These are phyloP conservation scores for Pichia sp. DNA, from an alignment of 1,139 yeast genomes.

Conservation along the genomic window DNA sequence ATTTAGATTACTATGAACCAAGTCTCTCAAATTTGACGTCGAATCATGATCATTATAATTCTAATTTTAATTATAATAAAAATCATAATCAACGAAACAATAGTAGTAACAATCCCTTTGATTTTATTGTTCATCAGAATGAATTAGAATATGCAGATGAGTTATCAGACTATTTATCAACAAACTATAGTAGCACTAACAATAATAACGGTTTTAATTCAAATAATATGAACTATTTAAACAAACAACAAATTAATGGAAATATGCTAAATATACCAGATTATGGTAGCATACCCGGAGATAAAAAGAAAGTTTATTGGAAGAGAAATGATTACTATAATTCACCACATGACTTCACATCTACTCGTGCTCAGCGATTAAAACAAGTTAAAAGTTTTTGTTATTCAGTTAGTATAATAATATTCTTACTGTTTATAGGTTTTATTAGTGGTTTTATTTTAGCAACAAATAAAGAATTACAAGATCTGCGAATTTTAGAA, in stretches of 20 bases:
- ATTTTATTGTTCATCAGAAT: slow-evolving; percentile 2
- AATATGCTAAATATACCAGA: slow-evolving; percentile 10
- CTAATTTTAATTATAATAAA: slow-evolving; percentile 2
- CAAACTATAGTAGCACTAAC: slow-evolving; percentile 4
- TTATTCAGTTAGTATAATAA: slow-evolving; percentile 49
- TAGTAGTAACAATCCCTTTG: background rate
- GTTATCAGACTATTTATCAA: slow-evolving; percentile 9
- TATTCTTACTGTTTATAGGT: slow-evolving; percentile 58
- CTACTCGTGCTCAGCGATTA: slow-evolving; percentile 30
- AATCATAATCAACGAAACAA: background rate
- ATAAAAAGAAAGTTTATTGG: slow-evolving; percentile 26
- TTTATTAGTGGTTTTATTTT: slow-evolving; percentile 76
- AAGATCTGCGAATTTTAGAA: slow-evolving; percentile 52
- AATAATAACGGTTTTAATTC: background rate
- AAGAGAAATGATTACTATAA: slow-evolving; percentile 37
- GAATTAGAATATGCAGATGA: slow-evolving; percentile 15
- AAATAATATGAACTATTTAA: slow-evolving; percentile 3
- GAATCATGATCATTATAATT: slow-evolving; percentile 2
- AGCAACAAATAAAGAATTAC: slow-evolving; percentile 82
- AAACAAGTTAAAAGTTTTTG: slow-evolving; percentile 46
- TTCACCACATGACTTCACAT: slow-evolving; percentile 52
- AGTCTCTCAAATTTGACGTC: slow-evolving; percentile 9
- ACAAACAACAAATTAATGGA: slow-evolving; percentile 8
- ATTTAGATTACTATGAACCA: slow-evolving; percentile 22
- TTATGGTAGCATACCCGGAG: slow-evolving; percentile 16